Conservation (phyloP, 164 flowering plant species). For the Sedum album region DNA sequence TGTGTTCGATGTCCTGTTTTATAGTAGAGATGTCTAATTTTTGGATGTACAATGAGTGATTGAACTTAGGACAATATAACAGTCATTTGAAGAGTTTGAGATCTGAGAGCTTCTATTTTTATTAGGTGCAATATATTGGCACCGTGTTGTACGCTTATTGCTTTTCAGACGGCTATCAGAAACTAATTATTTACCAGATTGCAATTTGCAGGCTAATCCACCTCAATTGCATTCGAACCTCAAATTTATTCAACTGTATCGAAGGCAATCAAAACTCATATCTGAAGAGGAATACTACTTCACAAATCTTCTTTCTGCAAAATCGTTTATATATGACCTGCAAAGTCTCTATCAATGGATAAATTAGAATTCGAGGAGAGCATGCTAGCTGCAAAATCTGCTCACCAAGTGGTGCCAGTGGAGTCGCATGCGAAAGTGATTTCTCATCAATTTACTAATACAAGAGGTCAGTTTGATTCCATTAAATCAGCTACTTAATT, state of each 20-base stretch:
- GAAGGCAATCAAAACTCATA: slow-evolving; percentile 35
- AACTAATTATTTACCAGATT: slow-evolving; percentile 1
- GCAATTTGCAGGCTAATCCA: slow-evolving; percentile 39
- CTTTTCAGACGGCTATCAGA: neutral
- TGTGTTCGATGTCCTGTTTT: too few relatives aligned
- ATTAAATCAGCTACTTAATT: neutral
- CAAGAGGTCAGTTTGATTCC: slow-evolving; percentile 20
- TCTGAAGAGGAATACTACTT: slow-evolving; percentile 45
- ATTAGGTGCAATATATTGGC: neutral
- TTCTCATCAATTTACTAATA: slow-evolving; percentile 5
- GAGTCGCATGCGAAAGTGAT: slow-evolving; percentile 14
- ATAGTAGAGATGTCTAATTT: too few relatives aligned
- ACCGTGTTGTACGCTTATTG: neutral
- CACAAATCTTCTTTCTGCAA: slow-evolving; percentile 40
- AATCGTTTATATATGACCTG: slow-evolving; percentile 35
- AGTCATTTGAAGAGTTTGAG: neutral
- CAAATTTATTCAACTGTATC: slow-evolving; percentile 36
- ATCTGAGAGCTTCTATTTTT: neutral
- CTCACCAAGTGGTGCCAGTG: slow-evolving; percentile 3
- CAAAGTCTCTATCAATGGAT: slow-evolving; percentile 42
- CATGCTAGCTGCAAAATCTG: slow-evolving; percentile 32
- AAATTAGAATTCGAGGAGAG: slow-evolving; percentile 34
- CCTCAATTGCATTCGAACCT: slow-evolving; percentile 52
- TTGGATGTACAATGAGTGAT: too few relatives aligned
- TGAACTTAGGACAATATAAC: too few relatives aligned